phyloP scores from a whole-genome alignment of 106 monocot genomes.

The Dendrobium huoshanense region DNA sequence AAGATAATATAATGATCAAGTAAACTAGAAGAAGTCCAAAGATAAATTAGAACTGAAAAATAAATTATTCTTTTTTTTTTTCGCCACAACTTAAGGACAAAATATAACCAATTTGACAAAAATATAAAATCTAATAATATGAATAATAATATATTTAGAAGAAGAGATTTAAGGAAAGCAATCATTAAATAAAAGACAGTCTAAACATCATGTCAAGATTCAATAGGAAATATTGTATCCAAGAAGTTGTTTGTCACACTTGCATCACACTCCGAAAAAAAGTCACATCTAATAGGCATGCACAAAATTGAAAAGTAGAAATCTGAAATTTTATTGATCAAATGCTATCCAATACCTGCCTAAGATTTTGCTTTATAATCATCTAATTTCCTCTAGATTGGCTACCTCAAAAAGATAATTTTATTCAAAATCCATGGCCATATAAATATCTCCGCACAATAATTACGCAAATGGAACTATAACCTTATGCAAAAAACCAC shows the following conservation, averaged over 20 bases:
- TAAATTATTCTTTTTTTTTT: background rate
- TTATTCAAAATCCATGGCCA: background rate
- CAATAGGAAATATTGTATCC: too few relatives aligned
- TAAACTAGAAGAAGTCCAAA: background rate
- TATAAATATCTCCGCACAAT: background rate
- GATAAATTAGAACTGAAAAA: background rate
- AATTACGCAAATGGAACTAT: background rate
- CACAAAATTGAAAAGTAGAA: background rate
- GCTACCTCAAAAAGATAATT: background rate
- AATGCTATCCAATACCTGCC: background rate
- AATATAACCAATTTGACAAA: background rate
- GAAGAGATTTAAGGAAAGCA: too few relatives aligned
- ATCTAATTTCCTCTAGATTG: background rate
- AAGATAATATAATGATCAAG: background rate
- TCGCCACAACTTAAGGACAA: background rate
- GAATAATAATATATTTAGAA: too few relatives aligned
- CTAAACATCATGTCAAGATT: too few relatives aligned
- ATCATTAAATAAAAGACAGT: too few relatives aligned
- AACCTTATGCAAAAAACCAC: too few relatives aligned
- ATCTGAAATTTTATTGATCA: background rate
- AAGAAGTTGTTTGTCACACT: background rate
- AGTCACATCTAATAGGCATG: background rate
- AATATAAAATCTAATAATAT: background rate
- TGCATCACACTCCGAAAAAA: background rate
- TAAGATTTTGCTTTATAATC: background rate